Percentiles rank a stretch among this genome's conserved stretches.
These are phyloP conservation scores for Neofusicoccum kwambonambiense DNA, from an alignment of 2,329 filamentous ascomycete genomes.

Conservation along the genomic window DNA sequence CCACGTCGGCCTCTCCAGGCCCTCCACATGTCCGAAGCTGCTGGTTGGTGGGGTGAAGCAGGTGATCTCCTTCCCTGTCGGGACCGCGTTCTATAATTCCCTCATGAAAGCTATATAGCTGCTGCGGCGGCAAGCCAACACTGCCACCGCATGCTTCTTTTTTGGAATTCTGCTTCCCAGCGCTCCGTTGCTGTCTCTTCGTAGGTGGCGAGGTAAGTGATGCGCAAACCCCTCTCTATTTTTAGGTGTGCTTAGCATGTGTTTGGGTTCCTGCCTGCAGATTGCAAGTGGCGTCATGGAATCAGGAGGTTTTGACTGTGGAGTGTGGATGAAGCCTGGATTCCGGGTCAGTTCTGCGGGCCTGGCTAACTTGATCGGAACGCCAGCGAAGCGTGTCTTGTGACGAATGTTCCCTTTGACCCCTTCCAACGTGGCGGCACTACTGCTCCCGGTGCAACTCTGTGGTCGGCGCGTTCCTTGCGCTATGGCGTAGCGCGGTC, in stretches of 20 bases:
- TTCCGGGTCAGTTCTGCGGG: not conserved
- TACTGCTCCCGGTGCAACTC: no score
- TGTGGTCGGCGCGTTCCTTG: no score
- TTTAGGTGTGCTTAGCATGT: not conserved
- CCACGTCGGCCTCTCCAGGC: not conserved
- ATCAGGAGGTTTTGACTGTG: not conserved
- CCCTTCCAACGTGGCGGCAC: no score
- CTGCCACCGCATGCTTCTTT: conserved; percentile 8
- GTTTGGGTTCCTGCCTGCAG: not conserved
- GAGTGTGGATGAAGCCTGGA: not conserved
- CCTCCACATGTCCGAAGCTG: not conserved
- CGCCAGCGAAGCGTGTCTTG: conserved; percentile 1
- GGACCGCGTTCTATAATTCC: not conserved
- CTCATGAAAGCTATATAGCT: conserved; percentile 6
- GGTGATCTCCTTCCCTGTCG: not conserved
- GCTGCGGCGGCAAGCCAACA: not conserved
- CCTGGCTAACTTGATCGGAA: not conserved
- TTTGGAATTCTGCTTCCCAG: conserved; percentile 6
- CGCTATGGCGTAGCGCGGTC: no score
- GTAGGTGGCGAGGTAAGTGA: not conserved
- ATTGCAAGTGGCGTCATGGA: not conserved
- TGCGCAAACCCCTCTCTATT: not conserved
- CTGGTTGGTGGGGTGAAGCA: not conserved
- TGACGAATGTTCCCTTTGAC: not conserved
- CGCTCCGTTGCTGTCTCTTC: not conserved